A percentile compares a stretch with the other conserved stretches of the same genome.
Evolutionary conservation across 441 rosid species (phyloP).

Genomic region (Adansonia rubrostipa): DNA sequence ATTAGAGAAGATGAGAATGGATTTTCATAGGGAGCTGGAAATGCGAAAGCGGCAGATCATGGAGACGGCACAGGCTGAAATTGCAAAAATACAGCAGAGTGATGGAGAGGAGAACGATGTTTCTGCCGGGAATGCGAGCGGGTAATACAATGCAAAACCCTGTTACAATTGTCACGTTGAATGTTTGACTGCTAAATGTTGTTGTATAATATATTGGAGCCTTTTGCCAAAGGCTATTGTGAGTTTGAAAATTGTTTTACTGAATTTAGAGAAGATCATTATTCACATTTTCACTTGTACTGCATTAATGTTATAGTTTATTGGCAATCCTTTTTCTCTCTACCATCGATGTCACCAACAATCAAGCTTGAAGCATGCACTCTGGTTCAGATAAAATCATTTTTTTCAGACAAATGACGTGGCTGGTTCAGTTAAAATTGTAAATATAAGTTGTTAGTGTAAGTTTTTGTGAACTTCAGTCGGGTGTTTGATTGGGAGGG

Average conservation of each 20-base stretch:
- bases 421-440: too few species aligned
- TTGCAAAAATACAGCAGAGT: conserved; percentile 61
- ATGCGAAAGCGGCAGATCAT: conserved; percentile 80
- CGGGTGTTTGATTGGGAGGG: too few species aligned
- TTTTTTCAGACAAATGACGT: background rate
- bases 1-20: conserved; percentile 92
- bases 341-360: background rate
- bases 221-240: background rate
- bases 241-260: conserved; percentile 33
- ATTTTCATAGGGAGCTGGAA: conserved; percentile 82
- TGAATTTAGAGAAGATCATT: conserved; percentile 9
- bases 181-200: conserved; percentile 24
- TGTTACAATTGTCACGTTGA: conserved; percentile 4
- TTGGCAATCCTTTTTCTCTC: background rate
- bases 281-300: background rate
- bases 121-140: conserved; percentile 65
- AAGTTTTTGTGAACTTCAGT: too few species aligned
- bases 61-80: conserved; percentile 83
- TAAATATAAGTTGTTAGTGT: too few species aligned
- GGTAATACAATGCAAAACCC: conserved; percentile 31
- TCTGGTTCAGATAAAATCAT: background rate
- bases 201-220: conserved; percentile 39
- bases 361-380: conserved; percentile 1
- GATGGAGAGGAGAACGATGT: conserved; percentile 52
- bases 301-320: background rate